Evolutionary conservation across 768 basidiomycete species (phyloP), one percentile per base, ranked within the genome.

Genomic region (Albatrellus ellisii): DNA sequence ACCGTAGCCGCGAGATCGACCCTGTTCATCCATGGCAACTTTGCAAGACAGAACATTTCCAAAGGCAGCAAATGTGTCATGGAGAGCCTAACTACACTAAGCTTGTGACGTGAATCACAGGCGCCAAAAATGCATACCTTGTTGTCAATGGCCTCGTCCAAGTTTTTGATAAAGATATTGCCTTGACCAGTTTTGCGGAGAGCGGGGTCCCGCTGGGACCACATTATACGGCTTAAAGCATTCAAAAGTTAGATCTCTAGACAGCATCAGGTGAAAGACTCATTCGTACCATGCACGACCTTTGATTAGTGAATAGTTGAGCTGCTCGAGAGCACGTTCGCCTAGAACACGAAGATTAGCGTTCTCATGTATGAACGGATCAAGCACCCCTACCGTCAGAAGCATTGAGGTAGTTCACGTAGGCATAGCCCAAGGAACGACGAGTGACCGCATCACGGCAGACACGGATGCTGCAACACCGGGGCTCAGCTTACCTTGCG

Each of bases 131-230:
- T 22, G 39, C 61, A 44, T 36, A 80, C 85, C 77, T 97, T 97
- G 74, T 99, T 97, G 67, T 99, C 95, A 53, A 97, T 97, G 44
- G 71, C 73, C 63, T 94, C 89, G 56, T 95, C 92, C 52, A 99
- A 67, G 67, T 99, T 99, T 71, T 99, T 99, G 68, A 99, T 98
- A 70, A 99, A 99, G 59, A 99, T 90, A 64, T 99, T 99, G 63
- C 95, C 95, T 68, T 97, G 91, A 50, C 91, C 91, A 50, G 91
- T 97, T 79, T 98, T 98, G 65, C 95, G 87, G 59, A 99, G 79
- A 53, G 91, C 89, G 46, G 95, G 95, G 69, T 98, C 95, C 62
- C 95, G 88, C 75, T 98, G 95, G 57, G 92, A 97, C 94, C 95
- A 98, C 95, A 99, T 99, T 74, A 99, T 99, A 56, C 95, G 89